Evolutionary conservation across 352 stramenopile species (phyloP), one percentile per base, ranked within the genome.

Genomic region (Globisporangium yorkense): DNA sequence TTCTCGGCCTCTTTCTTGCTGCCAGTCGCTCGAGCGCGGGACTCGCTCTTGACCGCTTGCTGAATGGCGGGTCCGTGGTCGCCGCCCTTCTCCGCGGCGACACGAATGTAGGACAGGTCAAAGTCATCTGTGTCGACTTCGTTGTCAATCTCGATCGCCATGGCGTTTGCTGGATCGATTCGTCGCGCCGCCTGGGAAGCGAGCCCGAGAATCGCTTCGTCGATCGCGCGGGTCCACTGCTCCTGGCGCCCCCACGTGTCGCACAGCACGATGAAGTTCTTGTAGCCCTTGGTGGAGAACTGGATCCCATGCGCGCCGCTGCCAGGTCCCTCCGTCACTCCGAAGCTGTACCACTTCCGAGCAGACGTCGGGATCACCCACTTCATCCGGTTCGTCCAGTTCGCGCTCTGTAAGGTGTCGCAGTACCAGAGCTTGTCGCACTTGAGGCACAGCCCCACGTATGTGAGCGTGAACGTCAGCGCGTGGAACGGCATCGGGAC

Each of bases 381-480:
- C 63, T 94, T 94, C 85, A 94, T 93, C n/a, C 85, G 82, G 35
- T 70, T 92, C 35, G 77, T 63, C 85, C 85, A 94, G 58, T 94
- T 94, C 0, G 85, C 65, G 21, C 78, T 92, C 56, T 89, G 75
- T 33, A 94, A 61, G 8, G 85, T 92, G 51, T 94, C 85, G 53
- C 85, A 94, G 53, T 93, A 94, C 85, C 85, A 94, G 1, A 94
- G 63, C 57, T 94, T 93, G 66, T 92, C 85, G 62, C 85, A 94
- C 65, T 92, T 88, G 67, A 86, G 80, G 49, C 85, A 94, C 13
- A 94, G 57, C 10, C 85, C 85, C 44, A 94, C 87, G 57, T 81
- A 93, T 15, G 85, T 94, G 50, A 92, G 70, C 20, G 85, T 92
- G 48, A 92, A 94, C 44, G 85, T 94, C 21, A 94, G 74, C 20